phyloP scores from a whole-genome alignment of 441 rosid genomes.

The Adansonia gregorii region DNA sequence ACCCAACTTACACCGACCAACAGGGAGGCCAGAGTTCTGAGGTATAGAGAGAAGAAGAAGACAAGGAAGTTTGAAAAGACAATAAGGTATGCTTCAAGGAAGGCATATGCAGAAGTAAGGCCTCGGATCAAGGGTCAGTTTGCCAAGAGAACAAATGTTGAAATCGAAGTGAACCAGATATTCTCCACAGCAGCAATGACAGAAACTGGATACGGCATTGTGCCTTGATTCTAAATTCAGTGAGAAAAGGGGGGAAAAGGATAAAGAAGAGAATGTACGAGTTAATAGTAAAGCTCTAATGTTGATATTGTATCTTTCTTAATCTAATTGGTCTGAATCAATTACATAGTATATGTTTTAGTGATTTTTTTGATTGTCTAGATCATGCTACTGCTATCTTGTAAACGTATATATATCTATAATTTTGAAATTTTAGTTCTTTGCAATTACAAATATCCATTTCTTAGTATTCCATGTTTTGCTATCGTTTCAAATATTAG shows the following conservation, averaged over 20 bases:
- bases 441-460: background rate
- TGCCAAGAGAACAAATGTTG: constrained; percentile 69
- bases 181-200: constrained; percentile 56
- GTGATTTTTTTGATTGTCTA: constrained; percentile 32
- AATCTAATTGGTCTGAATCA: constrained; percentile 28
- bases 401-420: constrained; percentile 41
- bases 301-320: constrained; percentile 32
- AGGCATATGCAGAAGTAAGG: constrained; percentile 92
- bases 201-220: constrained; percentile 65
- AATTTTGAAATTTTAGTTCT: constrained; percentile 27
- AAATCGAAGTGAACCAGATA: constrained; percentile 61
- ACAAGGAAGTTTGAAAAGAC: constrained; percentile 88
- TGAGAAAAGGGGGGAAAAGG: background rate
- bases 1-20: constrained; percentile 71
- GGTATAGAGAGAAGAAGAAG: constrained; percentile 96
- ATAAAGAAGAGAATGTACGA: background rate
- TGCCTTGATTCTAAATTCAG: constrained; percentile 60
- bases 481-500: background rate
- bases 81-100: constrained; percentile 93
- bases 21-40: constrained; percentile 84
- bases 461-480: background rate
- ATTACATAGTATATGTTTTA: constrained; percentile 23
- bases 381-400: constrained; percentile 32
- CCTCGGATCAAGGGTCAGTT: constrained; percentile 92
- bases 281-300: constrained; percentile 30